These are phyloP conservation scores for Jatropha curcas DNA, from an alignment of 345 rosid genomes.

Conservation along the genomic window DNA sequence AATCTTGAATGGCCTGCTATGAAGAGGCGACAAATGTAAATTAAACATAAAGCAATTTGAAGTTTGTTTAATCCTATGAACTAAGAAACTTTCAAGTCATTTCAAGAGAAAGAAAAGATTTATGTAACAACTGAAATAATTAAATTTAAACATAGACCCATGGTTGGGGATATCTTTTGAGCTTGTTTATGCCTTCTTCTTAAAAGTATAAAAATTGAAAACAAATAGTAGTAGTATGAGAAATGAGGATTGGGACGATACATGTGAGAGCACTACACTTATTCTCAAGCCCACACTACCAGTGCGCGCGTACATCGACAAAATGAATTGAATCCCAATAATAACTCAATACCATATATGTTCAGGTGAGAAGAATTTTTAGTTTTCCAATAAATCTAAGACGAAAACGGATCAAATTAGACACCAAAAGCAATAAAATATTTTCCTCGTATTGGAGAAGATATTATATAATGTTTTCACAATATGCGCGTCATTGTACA, in stretches of 20 bases:
- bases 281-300: too few relatives aligned
- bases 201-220: neutral
- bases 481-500: too few relatives aligned
- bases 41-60: neutral
- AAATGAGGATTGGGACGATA: neutral
- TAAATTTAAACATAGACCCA: constrained; percentile 4
- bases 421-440: too few relatives aligned
- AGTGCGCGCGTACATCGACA: too few relatives aligned
- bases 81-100: neutral
- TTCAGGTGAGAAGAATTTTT: too few relatives aligned
- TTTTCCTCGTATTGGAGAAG: too few relatives aligned
- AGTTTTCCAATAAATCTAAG: too few relatives aligned
- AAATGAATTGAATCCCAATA: too few relatives aligned
- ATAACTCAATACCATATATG: too few relatives aligned
- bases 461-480: too few relatives aligned
- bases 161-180: neutral
- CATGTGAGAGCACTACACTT: constrained; percentile 13
- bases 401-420: too few relatives aligned
- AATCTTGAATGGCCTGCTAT: constrained; percentile 83
- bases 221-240: constrained; percentile 1
- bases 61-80: neutral
- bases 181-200: constrained; percentile 4
- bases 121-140: neutral
- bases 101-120: neutral
- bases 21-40: constrained; percentile 26